Evolutionary conservation across 768 basidiomycete species (phyloP).

Genomic region (Lactarius deliciosus): DNA sequence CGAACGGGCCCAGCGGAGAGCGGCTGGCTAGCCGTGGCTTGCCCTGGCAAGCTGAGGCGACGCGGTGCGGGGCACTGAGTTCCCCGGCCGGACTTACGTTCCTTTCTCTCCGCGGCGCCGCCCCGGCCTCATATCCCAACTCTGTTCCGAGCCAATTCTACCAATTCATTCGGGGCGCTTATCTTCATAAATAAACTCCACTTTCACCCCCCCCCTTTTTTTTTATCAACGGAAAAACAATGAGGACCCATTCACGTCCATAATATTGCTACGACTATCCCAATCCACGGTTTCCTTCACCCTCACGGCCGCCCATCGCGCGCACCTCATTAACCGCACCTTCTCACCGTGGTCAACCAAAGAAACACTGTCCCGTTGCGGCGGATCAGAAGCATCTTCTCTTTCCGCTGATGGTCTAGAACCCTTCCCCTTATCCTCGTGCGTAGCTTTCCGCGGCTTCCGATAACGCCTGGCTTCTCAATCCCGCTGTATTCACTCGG

Average conservation of each 20-base stretch:
- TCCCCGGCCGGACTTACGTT: conserved; percentile 30
- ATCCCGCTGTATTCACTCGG: conserved; percentile 21
- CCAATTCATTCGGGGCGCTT: conserved; percentile 18
- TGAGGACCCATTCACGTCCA: conserved; percentile 14
- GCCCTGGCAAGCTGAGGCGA: conserved; percentile 27
- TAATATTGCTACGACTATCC: conserved; percentile 14
- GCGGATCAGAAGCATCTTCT: conserved; percentile 29
- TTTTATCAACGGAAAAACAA: background rate
- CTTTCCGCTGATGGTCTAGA: conserved; percentile 28
- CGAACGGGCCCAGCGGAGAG: conserved; percentile 36
- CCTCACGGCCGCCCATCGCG: conserved; percentile 28
- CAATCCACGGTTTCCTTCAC: conserved; percentile 12
- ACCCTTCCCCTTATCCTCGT: conserved; percentile 29
- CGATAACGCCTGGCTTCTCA: conserved; percentile 28
- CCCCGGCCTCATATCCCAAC: conserved; percentile 27
- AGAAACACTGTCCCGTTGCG: conserved; percentile 26
- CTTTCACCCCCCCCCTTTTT: background rate
- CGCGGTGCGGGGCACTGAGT: conserved; percentile 30
- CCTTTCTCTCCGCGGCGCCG: conserved; percentile 31
- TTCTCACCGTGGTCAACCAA: conserved; percentile 26
- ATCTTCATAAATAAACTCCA: background rate
- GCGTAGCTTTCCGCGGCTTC: conserved; percentile 29
- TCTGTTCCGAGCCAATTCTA: conserved; percentile 22
- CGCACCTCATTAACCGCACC: conserved; percentile 26
- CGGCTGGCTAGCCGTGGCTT: conserved; percentile 56